Evolutionary conservation across 352 stramenopile species (phyloP), one percentile per base, ranked within the genome.

Genomic region (Pythium utonaiense): DNA sequence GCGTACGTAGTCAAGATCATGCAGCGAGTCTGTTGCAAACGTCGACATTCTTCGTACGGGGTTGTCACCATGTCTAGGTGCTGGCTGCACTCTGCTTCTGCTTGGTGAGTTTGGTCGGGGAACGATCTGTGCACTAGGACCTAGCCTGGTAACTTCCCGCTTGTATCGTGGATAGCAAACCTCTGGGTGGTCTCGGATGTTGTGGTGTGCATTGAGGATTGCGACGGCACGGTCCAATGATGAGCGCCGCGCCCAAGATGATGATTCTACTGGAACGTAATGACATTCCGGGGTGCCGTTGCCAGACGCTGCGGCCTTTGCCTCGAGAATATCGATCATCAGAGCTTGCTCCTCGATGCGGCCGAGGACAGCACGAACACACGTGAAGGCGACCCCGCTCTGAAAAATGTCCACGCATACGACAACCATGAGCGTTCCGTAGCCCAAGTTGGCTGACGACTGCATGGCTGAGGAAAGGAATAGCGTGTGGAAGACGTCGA

Each of bases 391-490:
- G 7, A 53, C 19, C 2, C 14, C 22, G 30, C 27, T 52, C 12
- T 66, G 60, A 22, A 57, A 40, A 31, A 57, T 13, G 19, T 66
- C 60, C 8, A 57, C 34, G n/a, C n/a, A 6, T 22, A 66, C 47
- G 8, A 60, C 19, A 3, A 53, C 41, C 8, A 57, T 0, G 1
- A 57, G 27, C 4, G 40, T 53, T 3, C 42, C 41, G 13, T 28
- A 40, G 17, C 21, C 41, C 7, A 22, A 47, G 25, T n/a, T 31
- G 9, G 31, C 50, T 0, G 56, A 42, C 25, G 22, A 25, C 34
- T 72, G 65, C 47, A 72, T 65, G 8, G 54, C 65, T 10, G 41
- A 53, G 12, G 65, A 52, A 1, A 65, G 21, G 17, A 65, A 54
- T 17, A 65, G 6, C 0, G 58, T 40, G 40, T 65, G 58, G 41